Evolutionary conservation across 2,329 filamentous ascomycete genomes (phyloP).

Genomic region (Ilyonectria robusta): DNA sequence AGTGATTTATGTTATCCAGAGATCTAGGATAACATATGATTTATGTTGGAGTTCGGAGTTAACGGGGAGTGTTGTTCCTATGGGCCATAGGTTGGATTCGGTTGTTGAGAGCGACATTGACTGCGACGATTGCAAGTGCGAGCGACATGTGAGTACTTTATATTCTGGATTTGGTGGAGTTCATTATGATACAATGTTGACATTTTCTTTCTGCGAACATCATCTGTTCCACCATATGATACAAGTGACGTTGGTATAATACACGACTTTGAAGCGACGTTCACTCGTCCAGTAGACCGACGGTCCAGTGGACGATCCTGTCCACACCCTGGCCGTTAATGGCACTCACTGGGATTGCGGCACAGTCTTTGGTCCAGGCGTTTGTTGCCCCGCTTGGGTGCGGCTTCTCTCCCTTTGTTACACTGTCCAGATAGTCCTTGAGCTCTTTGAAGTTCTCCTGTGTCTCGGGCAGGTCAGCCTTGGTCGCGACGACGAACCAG

Average conservation of each 20-base stretch:
- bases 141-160: neutral
- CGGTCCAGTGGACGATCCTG: slow-evolving; percentile 79
- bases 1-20: too few species aligned
- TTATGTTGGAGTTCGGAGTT: too few species aligned
- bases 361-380: slow-evolving; percentile 73
- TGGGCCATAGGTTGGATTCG: too few species aligned
- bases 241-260: slow-evolving; percentile 40
- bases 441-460: slow-evolving; percentile 82
- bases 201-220: neutral
- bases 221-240: slow-evolving; percentile 11
- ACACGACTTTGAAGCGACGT: slow-evolving; percentile 25
- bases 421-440: slow-evolving; percentile 76
- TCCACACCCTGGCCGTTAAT: slow-evolving; percentile 89
- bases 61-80: too few species aligned
- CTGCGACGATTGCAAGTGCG: too few species aligned
- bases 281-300: slow-evolving; percentile 74
- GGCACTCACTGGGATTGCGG: slow-evolving; percentile 88
- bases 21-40: too few species aligned
- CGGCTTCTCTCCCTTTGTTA: slow-evolving; percentile 72
- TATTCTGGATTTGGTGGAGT: neutral
- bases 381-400: slow-evolving; percentile 80
- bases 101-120: too few species aligned
- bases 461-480: slow-evolving; percentile 86
- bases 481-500: slow-evolving; percentile 96
- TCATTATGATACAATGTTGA: neutral